A percentile compares a stretch with the other conserved stretches of the same genome.
Evolutionary conservation across 768 basidiomycete species (phyloP).

Genomic region (Pisolithus sp.): DNA sequence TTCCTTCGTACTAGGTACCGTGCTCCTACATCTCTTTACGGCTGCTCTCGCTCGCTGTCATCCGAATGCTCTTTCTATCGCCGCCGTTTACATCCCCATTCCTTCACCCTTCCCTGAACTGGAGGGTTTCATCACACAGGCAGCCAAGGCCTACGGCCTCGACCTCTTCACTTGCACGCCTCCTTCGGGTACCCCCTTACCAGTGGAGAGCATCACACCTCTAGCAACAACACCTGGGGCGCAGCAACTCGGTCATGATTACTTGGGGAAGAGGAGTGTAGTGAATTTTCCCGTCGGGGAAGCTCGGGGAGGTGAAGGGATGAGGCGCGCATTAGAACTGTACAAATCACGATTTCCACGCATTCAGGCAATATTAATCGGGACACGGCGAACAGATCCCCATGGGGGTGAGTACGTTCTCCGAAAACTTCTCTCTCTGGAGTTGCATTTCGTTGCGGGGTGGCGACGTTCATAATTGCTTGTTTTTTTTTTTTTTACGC

Average conservation of each 20-base stretch:
- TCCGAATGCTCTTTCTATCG: conserved; percentile 40
- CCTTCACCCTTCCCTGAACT: conserved; percentile 82
- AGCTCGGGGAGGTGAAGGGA: conserved; percentile 57
- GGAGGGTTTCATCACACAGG: conserved; percentile 74
- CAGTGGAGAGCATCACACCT: conserved; percentile 43
- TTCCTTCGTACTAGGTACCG: conserved; percentile 58
- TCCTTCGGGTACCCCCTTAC: conserved; percentile 34
- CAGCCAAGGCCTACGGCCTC: conserved; percentile 59
- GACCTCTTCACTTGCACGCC: conserved; percentile 48
- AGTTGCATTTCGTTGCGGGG: too few species aligned
- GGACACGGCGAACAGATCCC: conserved; percentile 85
- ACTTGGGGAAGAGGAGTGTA: conserved; percentile 1
- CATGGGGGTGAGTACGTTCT: conserved; percentile 74
- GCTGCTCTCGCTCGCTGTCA: conserved; percentile 54
- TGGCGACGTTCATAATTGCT: too few species aligned
- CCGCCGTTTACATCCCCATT: conserved; percentile 82
- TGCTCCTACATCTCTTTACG: conserved; percentile 85
- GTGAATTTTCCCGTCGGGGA: conserved; percentile 40
- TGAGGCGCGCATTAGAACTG: conserved; percentile 68
- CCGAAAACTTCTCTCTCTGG: background rate
- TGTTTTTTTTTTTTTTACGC: conserved; percentile 1
- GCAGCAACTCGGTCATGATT: conserved; percentile 6
- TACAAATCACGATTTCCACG: conserved; percentile 65
- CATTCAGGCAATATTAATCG: conserved; percentile 80
- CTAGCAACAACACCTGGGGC: conserved; percentile 23